phyloP scores from a whole-genome alignment of 768 basidiomycete species.

The Phanerochaete carnosa region DNA sequence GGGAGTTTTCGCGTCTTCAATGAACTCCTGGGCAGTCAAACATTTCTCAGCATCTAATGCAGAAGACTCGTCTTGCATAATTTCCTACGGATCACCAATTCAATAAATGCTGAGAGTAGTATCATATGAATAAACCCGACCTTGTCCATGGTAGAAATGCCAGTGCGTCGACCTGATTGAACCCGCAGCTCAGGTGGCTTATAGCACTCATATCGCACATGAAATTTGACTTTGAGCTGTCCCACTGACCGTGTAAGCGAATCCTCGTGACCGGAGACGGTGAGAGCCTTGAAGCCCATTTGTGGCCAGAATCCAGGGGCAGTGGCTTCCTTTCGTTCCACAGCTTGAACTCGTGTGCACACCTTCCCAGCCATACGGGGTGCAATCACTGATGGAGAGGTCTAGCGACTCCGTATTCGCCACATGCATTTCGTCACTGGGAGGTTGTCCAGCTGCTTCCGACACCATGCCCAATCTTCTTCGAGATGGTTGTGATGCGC shows the following conservation, averaged over 20 bases:
- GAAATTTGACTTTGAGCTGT: too few relatives aligned
- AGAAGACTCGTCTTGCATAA: neutral
- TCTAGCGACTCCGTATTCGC: too few relatives aligned
- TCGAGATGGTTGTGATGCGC: constrained; percentile 72
- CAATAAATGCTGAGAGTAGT: neutral
- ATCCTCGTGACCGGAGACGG: too few relatives aligned
- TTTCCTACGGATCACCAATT: neutral
- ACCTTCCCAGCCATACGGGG: too few relatives aligned
- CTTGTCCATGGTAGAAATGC: neutral
- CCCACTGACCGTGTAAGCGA: too few relatives aligned
- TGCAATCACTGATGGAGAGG: constrained; percentile 34
- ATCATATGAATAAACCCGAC: constrained; percentile 13
- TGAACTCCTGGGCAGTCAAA: neutral
- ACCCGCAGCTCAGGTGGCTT: too few relatives aligned
- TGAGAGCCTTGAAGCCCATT: constrained; percentile 4
- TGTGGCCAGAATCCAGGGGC: too few relatives aligned
- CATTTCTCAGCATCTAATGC: neutral
- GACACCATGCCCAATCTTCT: constrained; percentile 72
- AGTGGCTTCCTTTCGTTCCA: too few relatives aligned
- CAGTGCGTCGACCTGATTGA: neutral
- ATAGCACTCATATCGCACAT: too few relatives aligned
- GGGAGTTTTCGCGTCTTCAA: neutral
- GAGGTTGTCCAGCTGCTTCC: too few relatives aligned
- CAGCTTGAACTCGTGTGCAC: too few relatives aligned
- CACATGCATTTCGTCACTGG: too few relatives aligned